Evolutionary conservation across 2,329 filamentous ascomycete species (phyloP).

Genomic region (Colletotrichum sp.): DNA sequence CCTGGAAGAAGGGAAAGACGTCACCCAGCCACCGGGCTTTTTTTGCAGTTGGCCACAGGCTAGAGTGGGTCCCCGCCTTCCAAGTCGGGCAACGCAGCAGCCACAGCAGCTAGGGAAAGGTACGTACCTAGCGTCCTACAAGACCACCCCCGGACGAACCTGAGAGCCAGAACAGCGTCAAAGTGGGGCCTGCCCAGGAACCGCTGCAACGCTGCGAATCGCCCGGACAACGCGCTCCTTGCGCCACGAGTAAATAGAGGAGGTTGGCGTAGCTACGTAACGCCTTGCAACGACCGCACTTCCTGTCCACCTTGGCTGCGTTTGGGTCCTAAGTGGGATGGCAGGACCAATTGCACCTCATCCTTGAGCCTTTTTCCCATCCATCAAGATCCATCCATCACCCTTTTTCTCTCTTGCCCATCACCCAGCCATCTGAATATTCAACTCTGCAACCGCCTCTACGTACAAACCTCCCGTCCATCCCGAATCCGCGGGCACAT

Average conservation of each 20-base stretch:
- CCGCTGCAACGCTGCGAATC: conserved; percentile 19
- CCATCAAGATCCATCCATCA: conserved; percentile 9
- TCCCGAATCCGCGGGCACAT: conserved; percentile 5
- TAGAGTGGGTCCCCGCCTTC: not conserved
- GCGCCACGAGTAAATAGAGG: conserved; percentile 22
- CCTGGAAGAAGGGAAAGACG: conserved; percentile 15
- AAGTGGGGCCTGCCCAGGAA: conserved; percentile 15
- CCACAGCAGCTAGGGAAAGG: not conserved
- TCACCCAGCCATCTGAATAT: conserved; percentile 25
- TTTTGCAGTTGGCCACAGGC: not conserved
- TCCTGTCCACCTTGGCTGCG: not conserved
- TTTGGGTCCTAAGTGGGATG: conserved; percentile 11
- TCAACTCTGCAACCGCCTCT: conserved; percentile 13
- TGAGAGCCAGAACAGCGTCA: not conserved
- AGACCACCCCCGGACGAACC: not conserved
- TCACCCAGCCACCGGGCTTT: conserved; percentile 21
- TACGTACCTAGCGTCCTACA: not conserved
- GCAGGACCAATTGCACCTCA: conserved; percentile 20
- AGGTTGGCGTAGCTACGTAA: conserved; percentile 23
- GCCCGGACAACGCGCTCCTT: conserved; percentile 17
- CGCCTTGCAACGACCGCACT: not conserved
- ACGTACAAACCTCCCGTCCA: conserved; percentile 1
- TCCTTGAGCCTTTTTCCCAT: not conserved
- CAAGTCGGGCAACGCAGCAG: not conserved
- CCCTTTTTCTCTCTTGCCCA: not conserved